phyloP scores from a whole-genome alignment of 306 rosid genomes.

The Parietaria judaica region DNA sequence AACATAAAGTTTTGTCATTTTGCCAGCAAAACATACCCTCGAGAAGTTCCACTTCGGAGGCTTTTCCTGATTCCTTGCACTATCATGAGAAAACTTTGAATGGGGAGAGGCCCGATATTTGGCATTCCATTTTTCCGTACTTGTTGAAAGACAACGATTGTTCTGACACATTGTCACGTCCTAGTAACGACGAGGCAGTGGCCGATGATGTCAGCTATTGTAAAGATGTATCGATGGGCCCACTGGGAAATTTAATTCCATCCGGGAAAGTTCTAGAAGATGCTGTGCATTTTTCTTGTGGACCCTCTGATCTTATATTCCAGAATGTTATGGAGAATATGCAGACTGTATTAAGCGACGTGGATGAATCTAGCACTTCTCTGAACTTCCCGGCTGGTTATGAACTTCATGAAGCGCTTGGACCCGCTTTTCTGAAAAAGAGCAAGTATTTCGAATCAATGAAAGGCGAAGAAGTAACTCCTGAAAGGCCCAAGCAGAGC shows the following conservation, averaged over 20 bases:
- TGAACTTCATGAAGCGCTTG: constrained; percentile 94
- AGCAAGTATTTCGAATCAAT: constrained; percentile 34
- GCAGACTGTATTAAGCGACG: constrained; percentile 21
- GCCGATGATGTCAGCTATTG: constrained; percentile 45
- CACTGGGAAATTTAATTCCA: constrained; percentile 22
- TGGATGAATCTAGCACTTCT: constrained; percentile 34
- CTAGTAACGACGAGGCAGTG: constrained; percentile 32
- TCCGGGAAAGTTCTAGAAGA: constrained; percentile 35
- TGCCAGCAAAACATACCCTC: constrained; percentile 35
- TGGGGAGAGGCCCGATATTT: constrained; percentile 34
- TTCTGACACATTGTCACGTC: constrained; percentile 27
- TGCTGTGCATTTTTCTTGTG: constrained; percentile 40
- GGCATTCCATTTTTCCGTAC: constrained; percentile 32
- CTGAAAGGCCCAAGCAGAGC: constrained; percentile 40
- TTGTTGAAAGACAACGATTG: constrained; percentile 32
- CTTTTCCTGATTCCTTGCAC: constrained; percentile 29
- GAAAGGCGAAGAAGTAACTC: constrained; percentile 36
- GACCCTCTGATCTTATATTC: constrained; percentile 37
- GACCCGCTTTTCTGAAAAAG: constrained; percentile 62
- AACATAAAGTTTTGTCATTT: constrained; percentile 14
- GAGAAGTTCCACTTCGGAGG: constrained; percentile 36
- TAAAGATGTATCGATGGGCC: constrained; percentile 33
- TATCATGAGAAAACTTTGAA: constrained; percentile 35
- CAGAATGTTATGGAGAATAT: constrained; percentile 26
- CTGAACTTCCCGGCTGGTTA: constrained; percentile 87